Evolutionary conservation across 257 asterid species (phyloP), one percentile per base, ranked within the genome.

Genomic region (Solanum pinnatisectum): DNA sequence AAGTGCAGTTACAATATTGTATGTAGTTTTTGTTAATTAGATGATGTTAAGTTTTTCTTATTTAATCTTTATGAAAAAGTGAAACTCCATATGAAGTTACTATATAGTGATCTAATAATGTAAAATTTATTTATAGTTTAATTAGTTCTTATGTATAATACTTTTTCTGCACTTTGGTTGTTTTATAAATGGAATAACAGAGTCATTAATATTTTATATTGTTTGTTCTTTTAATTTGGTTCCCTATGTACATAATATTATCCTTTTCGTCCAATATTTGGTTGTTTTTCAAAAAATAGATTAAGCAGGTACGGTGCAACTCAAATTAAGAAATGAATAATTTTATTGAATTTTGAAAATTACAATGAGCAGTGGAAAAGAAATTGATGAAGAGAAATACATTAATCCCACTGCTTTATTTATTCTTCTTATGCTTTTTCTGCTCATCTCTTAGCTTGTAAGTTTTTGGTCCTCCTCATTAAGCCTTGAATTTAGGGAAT

Each of bases 401-500:
- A 49, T 46, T 30, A 49, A 81, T 81, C 56, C 68, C 22, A 49
- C 44, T 82, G 85, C 30, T 30, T 81, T 27, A 5, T 30, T 81
- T 27, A 5, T 81, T 44, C 10, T 81, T 79, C 39, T 25, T 42
- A 11, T 39, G 7, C 56, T 2, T 2, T 12, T 4, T 40, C 13
- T 40, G 84, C 36, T 77, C 52, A 76, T 22, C 33, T 76, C 37
- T 44, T 30, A 30, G 30, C 30, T 30, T 81, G 18, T 27, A 27
- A 30, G 15, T 79, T 27, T 79, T 79, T 46, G 30, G 85, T 81
- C 85, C 70, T 82, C 85, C 20, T 9, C 44, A 23, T 82, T 49
- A 82, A 49, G 42, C 85, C 85, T 82, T 82, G 85, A 82, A 82
- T 30, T 82, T 82, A 16, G 85, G 85, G 44, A 82, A 82, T 82